A percentile compares a stretch with the other conserved stretches of the same genome.
These are phyloP conservation scores for Dendrobium officinale DNA, from an alignment of 106 monocot genomes.

Conservation along the genomic window DNA sequence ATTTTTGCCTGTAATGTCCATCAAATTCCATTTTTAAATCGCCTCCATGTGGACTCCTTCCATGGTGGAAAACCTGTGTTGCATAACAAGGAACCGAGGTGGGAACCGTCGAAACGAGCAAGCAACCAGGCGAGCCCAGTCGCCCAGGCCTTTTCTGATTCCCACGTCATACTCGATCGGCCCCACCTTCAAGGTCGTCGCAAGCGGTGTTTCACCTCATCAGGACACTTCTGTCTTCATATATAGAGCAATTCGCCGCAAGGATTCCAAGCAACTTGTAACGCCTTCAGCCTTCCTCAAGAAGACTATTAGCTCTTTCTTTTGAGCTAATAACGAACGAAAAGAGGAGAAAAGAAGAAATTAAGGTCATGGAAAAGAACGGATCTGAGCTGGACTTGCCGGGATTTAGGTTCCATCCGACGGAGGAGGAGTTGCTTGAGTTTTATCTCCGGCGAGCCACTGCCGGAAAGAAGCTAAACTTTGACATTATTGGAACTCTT, in stretches of 20 bases:
- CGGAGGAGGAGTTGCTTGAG: constrained; percentile 77
- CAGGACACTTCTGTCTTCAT: background rate
- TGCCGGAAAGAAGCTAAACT: constrained; percentile 29
- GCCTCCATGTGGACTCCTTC: background rate
- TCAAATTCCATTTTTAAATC: background rate
- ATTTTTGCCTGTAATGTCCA: background rate
- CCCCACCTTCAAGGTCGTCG: background rate
- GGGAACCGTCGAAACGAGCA: background rate
- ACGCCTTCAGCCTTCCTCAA: background rate
- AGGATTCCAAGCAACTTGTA: background rate
- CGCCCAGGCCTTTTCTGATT: background rate
- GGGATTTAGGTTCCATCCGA: constrained; percentile 87
- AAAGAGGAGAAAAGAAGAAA: background rate
- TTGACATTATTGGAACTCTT: constrained; percentile 55
- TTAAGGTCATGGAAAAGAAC: constrained; percentile 2
- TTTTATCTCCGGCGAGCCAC: constrained; percentile 59
- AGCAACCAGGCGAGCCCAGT: background rate
- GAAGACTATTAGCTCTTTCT: background rate
- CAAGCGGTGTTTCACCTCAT: background rate
- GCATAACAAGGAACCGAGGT: background rate
- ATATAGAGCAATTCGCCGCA: background rate
- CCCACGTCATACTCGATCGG: background rate
- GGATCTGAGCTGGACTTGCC: constrained; percentile 40
- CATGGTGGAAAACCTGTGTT: background rate
- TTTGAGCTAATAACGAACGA: background rate